These are phyloP conservation scores for Lentinula guzmanii DNA, from an alignment of 768 basidiomycete species.

Conservation along the genomic window DNA sequence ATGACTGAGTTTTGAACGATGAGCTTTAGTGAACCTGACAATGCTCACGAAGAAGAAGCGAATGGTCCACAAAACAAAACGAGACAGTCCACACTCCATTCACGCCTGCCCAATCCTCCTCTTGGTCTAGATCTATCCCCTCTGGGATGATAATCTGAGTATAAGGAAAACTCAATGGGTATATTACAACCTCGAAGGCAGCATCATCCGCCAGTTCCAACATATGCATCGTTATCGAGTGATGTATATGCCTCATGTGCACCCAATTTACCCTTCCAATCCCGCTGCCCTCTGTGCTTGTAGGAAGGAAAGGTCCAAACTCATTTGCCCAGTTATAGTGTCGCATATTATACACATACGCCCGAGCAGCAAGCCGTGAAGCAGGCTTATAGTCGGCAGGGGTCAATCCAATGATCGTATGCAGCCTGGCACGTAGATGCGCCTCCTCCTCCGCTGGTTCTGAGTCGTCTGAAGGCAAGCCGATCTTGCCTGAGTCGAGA, in stretches of 20 bases:
- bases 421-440: slow-evolving; percentile 46
- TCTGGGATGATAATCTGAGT: slow-evolving; percentile 45
- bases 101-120: slow-evolving; percentile 54
- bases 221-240: slow-evolving; percentile 49
- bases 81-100: slow-evolving; percentile 54
- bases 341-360: slow-evolving; percentile 57
- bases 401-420: slow-evolving; percentile 54
- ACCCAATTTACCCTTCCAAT: slow-evolving; percentile 52
- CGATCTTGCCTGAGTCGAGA: slow-evolving; percentile 28
- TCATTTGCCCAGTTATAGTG: slow-evolving; percentile 43
- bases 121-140: slow-evolving; percentile 27
- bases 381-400: slow-evolving; percentile 27
- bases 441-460: slow-evolving; percentile 26
- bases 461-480: slow-evolving; percentile 11
- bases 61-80: slow-evolving; percentile 68
- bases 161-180: slow-evolving; percentile 46
- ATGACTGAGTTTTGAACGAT: neutral
- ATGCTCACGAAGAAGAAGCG: slow-evolving; percentile 54
- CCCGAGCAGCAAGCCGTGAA: slow-evolving; percentile 36
- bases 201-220: slow-evolving; percentile 29
- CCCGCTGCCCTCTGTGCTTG: slow-evolving; percentile 16
- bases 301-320: slow-evolving; percentile 52
- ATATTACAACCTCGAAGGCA: slow-evolving; percentile 27
- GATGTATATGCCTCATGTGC: slow-evolving; percentile 50
- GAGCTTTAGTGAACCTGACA: slow-evolving; percentile 7